These are phyloP conservation scores for Cymbomonas tetramitiformis DNA, from an alignment of 139 green algal species.

Conservation along the genomic window DNA sequence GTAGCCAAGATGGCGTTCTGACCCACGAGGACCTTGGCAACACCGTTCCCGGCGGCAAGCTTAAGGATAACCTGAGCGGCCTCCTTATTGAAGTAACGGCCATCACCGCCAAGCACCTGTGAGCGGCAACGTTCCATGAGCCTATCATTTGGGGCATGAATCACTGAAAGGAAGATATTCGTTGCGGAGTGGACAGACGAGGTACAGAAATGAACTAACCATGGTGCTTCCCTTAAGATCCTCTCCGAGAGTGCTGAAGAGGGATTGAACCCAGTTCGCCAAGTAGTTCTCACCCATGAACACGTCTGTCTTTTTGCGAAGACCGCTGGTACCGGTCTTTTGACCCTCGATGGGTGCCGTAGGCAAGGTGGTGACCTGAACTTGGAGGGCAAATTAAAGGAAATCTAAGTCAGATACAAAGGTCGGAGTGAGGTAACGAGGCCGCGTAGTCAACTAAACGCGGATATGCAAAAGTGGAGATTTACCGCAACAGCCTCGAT, in stretches of 20 bases:
- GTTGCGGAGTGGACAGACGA: too few relatives aligned
- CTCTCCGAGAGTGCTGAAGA: conserved; percentile 4
- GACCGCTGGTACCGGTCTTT: conserved; percentile 90
- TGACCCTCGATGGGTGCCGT: conserved; percentile 93
- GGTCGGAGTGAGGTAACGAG: too few relatives aligned
- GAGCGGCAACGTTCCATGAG: conserved; percentile 63
- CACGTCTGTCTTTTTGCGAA: conserved; percentile 88
- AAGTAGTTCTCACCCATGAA: conserved; percentile 90
- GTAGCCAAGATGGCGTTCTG: conserved; percentile 89
- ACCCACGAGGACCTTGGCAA: conserved; percentile 76
- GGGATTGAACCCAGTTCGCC: conserved; percentile 92
- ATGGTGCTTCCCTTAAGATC: conserved; percentile 3
- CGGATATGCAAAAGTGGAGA: too few relatives aligned
- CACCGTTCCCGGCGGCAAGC: conserved; percentile 70
- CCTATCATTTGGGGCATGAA: conserved; percentile 55
- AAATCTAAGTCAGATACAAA: too few relatives aligned
- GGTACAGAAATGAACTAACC: too few relatives aligned
- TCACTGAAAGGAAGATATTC: background rate
- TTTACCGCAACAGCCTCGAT: too few relatives aligned
- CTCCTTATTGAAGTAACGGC: conserved; percentile 96
- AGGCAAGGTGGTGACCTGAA: too few relatives aligned
- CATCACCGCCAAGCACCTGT: conserved; percentile 88
- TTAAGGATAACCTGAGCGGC: conserved; percentile 92
- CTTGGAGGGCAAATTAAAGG: too few relatives aligned
- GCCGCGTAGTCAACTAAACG: too few relatives aligned